A percentile compares a stretch with the other conserved stretches of the same genome.
Conservation (phyloP, 805 yeast species). For the Pichia phayaonensis region DNA sequence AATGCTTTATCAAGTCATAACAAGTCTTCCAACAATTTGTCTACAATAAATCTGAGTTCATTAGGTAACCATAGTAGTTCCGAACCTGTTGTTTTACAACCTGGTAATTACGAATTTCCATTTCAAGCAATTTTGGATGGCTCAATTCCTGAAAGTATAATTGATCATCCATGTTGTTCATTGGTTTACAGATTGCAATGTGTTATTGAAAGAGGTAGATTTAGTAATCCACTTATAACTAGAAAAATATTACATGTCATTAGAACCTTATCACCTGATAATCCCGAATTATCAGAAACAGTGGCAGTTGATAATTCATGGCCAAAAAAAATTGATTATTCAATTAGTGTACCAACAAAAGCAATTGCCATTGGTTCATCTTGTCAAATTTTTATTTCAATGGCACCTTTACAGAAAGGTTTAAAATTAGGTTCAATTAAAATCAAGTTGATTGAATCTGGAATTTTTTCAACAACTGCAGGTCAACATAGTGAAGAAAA, state of each 20-base stretch:
- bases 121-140: constrained; percentile 84
- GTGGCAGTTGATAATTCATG: constrained; percentile 91
- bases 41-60: constrained; percentile 16
- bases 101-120: constrained; percentile 87
- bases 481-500: constrained; percentile 62
- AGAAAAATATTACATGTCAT: constrained; percentile 73
- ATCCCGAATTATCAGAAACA: constrained; percentile 82
- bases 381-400: constrained; percentile 56
- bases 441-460: constrained; percentile 60
- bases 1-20: constrained; percentile 9
- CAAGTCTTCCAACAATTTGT: constrained; percentile 30
- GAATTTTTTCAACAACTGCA: constrained; percentile 44
- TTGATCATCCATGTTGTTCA: constrained; percentile 78
- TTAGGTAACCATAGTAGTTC: constrained; percentile 1
- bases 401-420: constrained; percentile 80
- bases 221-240: constrained; percentile 54
- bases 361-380: constrained; percentile 87
- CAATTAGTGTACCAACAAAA: constrained; percentile 76
- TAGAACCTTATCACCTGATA: constrained; percentile 81
- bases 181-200: constrained; percentile 70
- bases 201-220: constrained; percentile 73
- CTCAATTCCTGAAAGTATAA: constrained; percentile 75
- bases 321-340: constrained; percentile 90
- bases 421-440: constrained; percentile 67
- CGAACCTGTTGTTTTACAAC: constrained; percentile 37